Evolutionary conservation across 352 stramenopile species (phyloP), one percentile per base, ranked within the genome.

Genomic region (Hyaloperonospora arabidopsidis): DNA sequence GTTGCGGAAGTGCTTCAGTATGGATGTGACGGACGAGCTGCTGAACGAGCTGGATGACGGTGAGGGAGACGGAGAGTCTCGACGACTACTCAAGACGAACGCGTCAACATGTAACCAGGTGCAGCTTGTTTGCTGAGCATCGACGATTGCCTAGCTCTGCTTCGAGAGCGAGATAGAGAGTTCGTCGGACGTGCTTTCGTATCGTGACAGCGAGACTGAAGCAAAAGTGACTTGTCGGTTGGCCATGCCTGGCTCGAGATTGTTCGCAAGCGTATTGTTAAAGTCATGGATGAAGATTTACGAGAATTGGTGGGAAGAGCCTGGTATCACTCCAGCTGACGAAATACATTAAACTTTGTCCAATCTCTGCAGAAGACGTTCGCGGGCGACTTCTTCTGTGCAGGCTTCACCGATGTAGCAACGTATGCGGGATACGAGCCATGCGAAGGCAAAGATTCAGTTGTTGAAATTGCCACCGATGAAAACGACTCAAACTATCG

Each of bases 1-100:
- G 50, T 67, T 53, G 55, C 58, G 45, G 35, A 79, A 79, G 51
- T 69, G 72, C 45, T 79, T 79, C 48, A 82, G 72, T 38, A 74
- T 82, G 64, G 69, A 82, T 55, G 54, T 72, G n/a, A 57, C 64
- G 23, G 72, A 79, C 32, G 66, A 78, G 45, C 58, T 55, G 15
- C 45, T 66, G 54, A 69, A 73, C 43, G 70, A 79, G 55, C 61
- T 69, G 35, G 61, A 83, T 43, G 66, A 74, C 39, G 51, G 57
- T 23, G 65, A 66, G 28, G 52, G 43, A 34, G 38, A 46, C n/a
- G 65, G 59, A 32, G 59, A 68, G 43, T 54, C 52, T 15, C 52
- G 59, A 55, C 45, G 63, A 52, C 43, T 70, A 49, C 63, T 64
- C 29, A 72, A 64, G 54, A 50, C 55, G n/a, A 65, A 66, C 35